Conservation (phyloP, 306 rosid genomes). For the Sechiopsis laciniata region DNA sequence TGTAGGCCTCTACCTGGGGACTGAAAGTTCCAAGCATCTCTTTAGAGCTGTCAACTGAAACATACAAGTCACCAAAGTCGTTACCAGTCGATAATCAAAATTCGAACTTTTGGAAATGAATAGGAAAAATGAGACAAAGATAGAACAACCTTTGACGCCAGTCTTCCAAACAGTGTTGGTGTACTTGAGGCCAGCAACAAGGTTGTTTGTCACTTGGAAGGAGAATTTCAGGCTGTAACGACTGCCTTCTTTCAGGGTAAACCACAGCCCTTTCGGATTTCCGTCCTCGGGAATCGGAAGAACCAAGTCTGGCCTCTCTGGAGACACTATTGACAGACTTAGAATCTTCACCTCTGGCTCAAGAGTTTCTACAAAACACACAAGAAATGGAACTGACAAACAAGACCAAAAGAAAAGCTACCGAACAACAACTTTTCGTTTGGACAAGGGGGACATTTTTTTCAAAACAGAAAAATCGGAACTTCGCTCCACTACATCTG, state of each 20-base stretch:
- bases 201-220: constrained; percentile 42
- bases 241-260: constrained; percentile 48
- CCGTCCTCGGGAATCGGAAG: constrained; percentile 46
- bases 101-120: neutral
- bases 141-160: constrained; percentile 34
- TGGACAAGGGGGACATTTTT: neutral
- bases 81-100: constrained; percentile 4
- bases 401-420: neutral
- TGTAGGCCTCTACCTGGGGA: constrained; percentile 45
- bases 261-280: constrained; percentile 44
- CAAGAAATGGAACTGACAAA: neutral
- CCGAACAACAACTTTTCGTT: neutral
- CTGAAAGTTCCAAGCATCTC: constrained; percentile 57
- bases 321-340: constrained; percentile 39
- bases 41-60: constrained; percentile 42
- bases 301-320: constrained; percentile 42
- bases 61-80: neutral
- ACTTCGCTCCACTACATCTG: no score
- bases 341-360: constrained; percentile 48
- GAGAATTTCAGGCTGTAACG: constrained; percentile 38
- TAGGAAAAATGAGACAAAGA: neutral
- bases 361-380: constrained; percentile 32
- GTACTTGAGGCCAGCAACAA: constrained; percentile 51
- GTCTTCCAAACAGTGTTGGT: constrained; percentile 54
- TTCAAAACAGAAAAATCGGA: no score